Conservation (phyloP, 2,329 filamentous ascomycete species). For the Taxawa tesnikishii region DNA sequence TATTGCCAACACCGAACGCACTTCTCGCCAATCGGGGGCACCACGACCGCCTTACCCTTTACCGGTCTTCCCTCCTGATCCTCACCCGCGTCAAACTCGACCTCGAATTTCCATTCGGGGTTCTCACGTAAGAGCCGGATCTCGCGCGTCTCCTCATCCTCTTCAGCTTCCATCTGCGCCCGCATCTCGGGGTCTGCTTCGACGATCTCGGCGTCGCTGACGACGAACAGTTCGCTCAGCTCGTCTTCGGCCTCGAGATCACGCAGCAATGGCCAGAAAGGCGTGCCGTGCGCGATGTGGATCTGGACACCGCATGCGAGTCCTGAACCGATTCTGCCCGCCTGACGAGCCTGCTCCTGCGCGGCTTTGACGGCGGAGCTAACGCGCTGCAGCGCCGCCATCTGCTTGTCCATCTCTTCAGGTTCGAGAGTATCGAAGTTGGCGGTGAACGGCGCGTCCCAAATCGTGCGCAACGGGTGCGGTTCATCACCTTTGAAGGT, state of each 20-base stretch:
- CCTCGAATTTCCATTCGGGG: conserved; percentile 28
- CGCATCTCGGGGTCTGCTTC: conserved; percentile 5
- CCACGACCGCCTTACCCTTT: conserved; percentile 14
- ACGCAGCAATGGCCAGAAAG: conserved; percentile 4
- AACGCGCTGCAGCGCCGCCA: conserved; percentile 34
- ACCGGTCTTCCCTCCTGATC: conserved; percentile 11
- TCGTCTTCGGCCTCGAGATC: conserved; percentile 14
- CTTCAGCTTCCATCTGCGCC: conserved; percentile 6
- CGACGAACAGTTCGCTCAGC: conserved; percentile 29
- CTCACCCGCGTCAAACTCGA: conserved; percentile 24
- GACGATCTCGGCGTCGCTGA: conserved; percentile 22
- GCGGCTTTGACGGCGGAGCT: conserved; percentile 58
- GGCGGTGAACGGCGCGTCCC: conserved; percentile 12
- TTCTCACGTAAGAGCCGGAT: conserved; percentile 9
- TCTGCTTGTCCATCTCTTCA: conserved; percentile 26
- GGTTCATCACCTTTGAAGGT: conserved; percentile 39
- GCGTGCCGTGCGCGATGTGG: conserved; percentile 9
- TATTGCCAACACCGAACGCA: conserved; percentile 88
- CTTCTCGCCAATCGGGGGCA: conserved; percentile 47
- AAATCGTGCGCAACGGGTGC: conserved; percentile 19
- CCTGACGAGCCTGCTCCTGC: conserved; percentile 59
- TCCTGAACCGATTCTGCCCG: conserved; percentile 66
- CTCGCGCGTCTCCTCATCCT: conserved; percentile 8
- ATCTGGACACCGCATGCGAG: conserved; percentile 64
- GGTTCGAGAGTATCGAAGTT: conserved; percentile 5